phyloP scores from a whole-genome alignment of 2,329 filamentous ascomycete genomes.

The Stenocarpella maydis region DNA sequence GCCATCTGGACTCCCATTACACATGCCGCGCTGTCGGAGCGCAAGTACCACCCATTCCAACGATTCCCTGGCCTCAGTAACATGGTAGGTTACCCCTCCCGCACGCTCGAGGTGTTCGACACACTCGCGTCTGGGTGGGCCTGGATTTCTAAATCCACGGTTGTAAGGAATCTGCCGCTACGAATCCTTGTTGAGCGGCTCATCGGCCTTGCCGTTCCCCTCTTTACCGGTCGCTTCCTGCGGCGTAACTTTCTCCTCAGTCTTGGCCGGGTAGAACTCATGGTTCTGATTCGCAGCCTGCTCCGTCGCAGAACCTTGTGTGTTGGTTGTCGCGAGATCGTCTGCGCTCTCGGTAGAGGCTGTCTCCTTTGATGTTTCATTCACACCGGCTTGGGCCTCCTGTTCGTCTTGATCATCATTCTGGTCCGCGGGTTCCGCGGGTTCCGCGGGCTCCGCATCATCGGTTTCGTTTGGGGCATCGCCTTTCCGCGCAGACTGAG shows the following conservation, averaged over 20 bases:
- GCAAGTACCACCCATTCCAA: background rate
- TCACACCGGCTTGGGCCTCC: conserved; percentile 3
- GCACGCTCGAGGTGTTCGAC: conserved; percentile 1
- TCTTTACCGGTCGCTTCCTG: conserved; percentile 13
- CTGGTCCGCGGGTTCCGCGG: background rate
- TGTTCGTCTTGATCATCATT: background rate
- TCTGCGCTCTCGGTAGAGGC: conserved; percentile 34
- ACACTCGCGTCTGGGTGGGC: background rate
- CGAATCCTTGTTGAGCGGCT: conserved; percentile 21
- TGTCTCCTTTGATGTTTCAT: conserved; percentile 3
- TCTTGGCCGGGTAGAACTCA: conserved; percentile 29
- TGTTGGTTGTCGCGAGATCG: conserved; percentile 29
- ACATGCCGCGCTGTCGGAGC: background rate
- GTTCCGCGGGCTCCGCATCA: conserved; percentile 12
- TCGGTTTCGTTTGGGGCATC: conserved; percentile 32
- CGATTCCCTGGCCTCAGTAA: background rate
- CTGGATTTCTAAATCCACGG: background rate
- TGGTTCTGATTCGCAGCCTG: conserved; percentile 33
- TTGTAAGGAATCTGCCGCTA: background rate
- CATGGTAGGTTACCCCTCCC: background rate
- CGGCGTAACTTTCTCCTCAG: conserved; percentile 3
- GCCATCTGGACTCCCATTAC: background rate
- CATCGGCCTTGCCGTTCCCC: conserved; percentile 36
- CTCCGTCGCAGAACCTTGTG: conserved; percentile 33
- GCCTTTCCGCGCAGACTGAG: conserved; percentile 35